Percentiles rank a stretch among this genome's conserved stretches.
phyloP scores from a whole-genome alignment of 2,329 filamentous ascomycete genomes.

The Rhynchosporium secalis region DNA sequence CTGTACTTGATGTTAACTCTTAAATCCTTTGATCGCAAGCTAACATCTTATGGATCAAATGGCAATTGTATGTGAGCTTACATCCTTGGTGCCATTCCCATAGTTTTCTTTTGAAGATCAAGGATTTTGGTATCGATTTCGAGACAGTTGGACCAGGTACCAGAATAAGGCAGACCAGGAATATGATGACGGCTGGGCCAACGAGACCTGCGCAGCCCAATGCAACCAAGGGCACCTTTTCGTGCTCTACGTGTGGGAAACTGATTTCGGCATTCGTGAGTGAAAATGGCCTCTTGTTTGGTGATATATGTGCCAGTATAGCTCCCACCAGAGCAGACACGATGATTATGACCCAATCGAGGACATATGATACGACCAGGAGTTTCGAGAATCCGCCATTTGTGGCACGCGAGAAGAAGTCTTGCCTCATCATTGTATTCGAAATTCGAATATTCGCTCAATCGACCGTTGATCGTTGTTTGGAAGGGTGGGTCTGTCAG shows the following conservation, averaged over 20 bases:
- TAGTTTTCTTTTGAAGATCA: constrained; percentile 78
- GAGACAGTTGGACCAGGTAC: constrained; percentile 72
- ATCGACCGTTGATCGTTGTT: background rate
- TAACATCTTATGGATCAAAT: too few relatives aligned
- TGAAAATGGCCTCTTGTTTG: constrained; percentile 70
- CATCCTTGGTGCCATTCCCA: constrained; percentile 87
- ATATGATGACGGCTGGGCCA: constrained; percentile 66
- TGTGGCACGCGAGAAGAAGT: constrained; percentile 23
- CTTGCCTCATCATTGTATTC: constrained; percentile 21
- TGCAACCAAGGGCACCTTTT: constrained; percentile 69
- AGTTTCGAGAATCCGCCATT: constrained; percentile 30
- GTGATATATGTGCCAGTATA: constrained; percentile 58
- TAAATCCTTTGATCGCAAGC: too few relatives aligned
- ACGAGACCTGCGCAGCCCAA: constrained; percentile 64
- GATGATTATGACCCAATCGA: constrained; percentile 73
- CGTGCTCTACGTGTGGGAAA: constrained; percentile 68
- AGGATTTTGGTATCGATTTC: constrained; percentile 58
- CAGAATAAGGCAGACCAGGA: constrained; percentile 66
- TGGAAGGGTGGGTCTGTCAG: background rate
- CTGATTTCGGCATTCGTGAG: constrained; percentile 74
- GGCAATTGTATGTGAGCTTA: too few relatives aligned
- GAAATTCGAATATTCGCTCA: background rate
- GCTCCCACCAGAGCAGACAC: constrained; percentile 59
- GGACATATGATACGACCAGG: constrained; percentile 64
- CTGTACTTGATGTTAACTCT: too few relatives aligned